Evolutionary conservation across 139 green algal genomes (phyloP).

Genomic region (Asterochloris sp.): DNA sequence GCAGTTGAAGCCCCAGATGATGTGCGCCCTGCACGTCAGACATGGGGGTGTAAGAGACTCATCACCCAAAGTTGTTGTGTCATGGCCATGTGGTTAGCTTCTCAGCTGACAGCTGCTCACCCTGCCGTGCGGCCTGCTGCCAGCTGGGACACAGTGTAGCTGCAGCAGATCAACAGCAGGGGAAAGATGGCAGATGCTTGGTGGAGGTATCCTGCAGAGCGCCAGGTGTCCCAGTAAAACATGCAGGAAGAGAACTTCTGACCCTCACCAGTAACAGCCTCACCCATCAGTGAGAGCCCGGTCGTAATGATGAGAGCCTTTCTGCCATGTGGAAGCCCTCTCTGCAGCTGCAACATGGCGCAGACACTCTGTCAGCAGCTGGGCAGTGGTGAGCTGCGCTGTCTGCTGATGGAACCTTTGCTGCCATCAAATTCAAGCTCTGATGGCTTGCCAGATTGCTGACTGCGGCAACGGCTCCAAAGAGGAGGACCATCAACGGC

Average conservation of each 20-base stretch:
- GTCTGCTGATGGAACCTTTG: too few species aligned
- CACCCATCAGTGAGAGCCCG: too few species aligned
- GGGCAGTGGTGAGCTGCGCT: too few species aligned
- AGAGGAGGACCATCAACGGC: slow-evolving; percentile 23
- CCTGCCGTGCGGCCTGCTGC: slow-evolving; percentile 9
- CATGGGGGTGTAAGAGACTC: background rate
- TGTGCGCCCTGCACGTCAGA: slow-evolving; percentile 28
- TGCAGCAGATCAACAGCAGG: slow-evolving; percentile 24
- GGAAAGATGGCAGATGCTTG: slow-evolving; percentile 36
- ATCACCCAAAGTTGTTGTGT: background rate
- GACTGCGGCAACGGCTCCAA: slow-evolving; percentile 32
- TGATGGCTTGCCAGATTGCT: background rate
- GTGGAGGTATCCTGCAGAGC: slow-evolving; percentile 44
- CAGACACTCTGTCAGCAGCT: too few species aligned
- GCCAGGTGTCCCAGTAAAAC: background rate
- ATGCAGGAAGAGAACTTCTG: background rate
- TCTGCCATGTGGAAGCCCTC: too few species aligned
- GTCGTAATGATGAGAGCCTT: too few species aligned
- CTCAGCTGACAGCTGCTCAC: slow-evolving; percentile 8
- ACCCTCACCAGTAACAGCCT: too few species aligned
- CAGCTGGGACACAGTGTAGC: slow-evolving; percentile 28
- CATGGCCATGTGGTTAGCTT: background rate
- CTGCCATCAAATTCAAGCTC: too few species aligned
- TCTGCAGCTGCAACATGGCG: too few species aligned
- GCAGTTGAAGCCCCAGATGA: slow-evolving; percentile 52